Base-by-base conservation (phyloP, 768 basidiomycete species). In the Lentinula aciculospora region DNA sequence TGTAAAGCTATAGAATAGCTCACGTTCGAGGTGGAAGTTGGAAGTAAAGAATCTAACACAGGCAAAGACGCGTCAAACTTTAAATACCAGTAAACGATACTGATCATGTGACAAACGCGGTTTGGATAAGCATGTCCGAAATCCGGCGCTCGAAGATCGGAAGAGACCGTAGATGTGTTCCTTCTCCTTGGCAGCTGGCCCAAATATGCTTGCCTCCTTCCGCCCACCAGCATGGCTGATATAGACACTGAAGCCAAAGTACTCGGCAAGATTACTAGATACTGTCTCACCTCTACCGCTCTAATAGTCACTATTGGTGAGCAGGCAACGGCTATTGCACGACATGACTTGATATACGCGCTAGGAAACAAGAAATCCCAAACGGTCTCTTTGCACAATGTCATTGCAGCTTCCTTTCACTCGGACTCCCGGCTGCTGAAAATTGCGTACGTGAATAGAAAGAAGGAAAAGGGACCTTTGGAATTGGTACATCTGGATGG, bases 361-460 rank as follows among this genome's bases (percentile, higher is more conserved):
- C 10, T 7, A 53, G 51, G 51, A 19, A 42, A 45, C 54, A 39
- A 45, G 8, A 56, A 46, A 9, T 15, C 21, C 12, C 55, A 68
- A 1, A 65, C 74, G 39, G 63, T 77, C 51, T 72, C 79, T 40
- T 60, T 79, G 40, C 74, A 75, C 31, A 77, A 86, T 61, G 78
- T 93, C 51, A 66, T 93, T 19, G 75, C 75, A 56, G 84, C 82
- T 1, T 73, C 69, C 31, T 67, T 78, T 28, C 64, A 70, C 50
- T 64, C 69, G 8, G 67, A 70, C 25, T 63, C 60, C 27, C 65
- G 65, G 9, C 59, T 62, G 8, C 63, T 88, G 9, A 70, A 81
- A 44, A 68, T 89, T 7, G 76, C 81, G 15, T 83, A 82, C 62
- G 61, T 91, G 42, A 70, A 68, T 0, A 78, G 75, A 61, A 72